These are phyloP conservation scores for Oehlia diaphana DNA, from an alignment of 192 early-diverging fungal species.

Conservation along the genomic window DNA sequence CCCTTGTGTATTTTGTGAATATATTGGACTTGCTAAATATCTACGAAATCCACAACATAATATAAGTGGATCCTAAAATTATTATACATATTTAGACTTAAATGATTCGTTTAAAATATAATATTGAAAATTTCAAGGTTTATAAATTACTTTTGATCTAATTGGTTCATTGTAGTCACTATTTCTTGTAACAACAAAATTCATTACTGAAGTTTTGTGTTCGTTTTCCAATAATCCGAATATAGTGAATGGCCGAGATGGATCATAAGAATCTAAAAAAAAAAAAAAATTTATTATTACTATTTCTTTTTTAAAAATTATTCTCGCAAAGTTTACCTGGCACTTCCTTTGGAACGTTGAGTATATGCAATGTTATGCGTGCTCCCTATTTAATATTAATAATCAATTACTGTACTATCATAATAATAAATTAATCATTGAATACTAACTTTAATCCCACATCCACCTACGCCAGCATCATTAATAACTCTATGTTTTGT, in stretches of 20 bases:
- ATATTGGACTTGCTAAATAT: slow-evolving; percentile 83
- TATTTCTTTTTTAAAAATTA: background rate
- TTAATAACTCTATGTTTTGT: slow-evolving; percentile 76
- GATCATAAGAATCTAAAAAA: slow-evolving; percentile 48
- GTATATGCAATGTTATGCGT: slow-evolving; percentile 73
- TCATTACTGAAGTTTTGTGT: slow-evolving; percentile 89
- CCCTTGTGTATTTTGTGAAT: slow-evolving; percentile 80
- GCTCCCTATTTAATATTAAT: slow-evolving; percentile 44
- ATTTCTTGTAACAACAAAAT: slow-evolving; percentile 74
- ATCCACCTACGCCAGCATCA: slow-evolving; percentile 47
- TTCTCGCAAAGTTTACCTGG: slow-evolving; percentile 34
- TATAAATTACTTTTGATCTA: slow-evolving; percentile 71
- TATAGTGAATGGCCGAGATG: slow-evolving; percentile 51
- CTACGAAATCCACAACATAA: slow-evolving; percentile 88
- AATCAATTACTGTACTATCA: background rate
- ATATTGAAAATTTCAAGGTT: background rate
- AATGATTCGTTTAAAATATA: background rate
- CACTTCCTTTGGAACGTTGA: slow-evolving; percentile 64
- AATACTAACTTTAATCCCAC: background rate
- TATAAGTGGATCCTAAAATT: slow-evolving; percentile 71
- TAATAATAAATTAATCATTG: background rate
- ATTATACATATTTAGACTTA: background rate
- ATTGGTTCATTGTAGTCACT: slow-evolving; percentile 76
- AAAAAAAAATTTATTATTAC: background rate
- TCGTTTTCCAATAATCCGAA: slow-evolving; percentile 77